These are phyloP conservation scores for Sisymbrium irio DNA, from an alignment of 345 rosid genomes.

Conservation along the genomic window DNA sequence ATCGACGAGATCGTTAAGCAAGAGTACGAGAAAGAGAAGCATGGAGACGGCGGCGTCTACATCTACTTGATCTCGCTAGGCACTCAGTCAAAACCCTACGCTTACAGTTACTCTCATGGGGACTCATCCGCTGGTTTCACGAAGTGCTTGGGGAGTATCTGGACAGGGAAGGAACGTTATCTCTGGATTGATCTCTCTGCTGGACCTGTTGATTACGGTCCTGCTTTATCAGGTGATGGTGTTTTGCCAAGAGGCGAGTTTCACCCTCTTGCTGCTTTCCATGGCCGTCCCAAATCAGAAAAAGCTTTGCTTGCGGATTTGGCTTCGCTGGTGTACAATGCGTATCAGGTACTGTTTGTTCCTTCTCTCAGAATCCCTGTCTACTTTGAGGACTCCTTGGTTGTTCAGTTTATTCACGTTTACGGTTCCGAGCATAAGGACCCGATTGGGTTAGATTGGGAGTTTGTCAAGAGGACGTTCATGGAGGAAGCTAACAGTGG, in stretches of 20 bases:
- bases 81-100: slow-evolving; percentile 55
- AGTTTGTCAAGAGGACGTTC: slow-evolving; percentile 58
- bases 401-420: slow-evolving; percentile 78
- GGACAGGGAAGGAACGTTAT: slow-evolving; percentile 92
- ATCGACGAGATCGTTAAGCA: slow-evolving; percentile 57
- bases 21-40: slow-evolving; percentile 66
- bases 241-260: slow-evolving; percentile 87
- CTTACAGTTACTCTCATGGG: slow-evolving; percentile 65
- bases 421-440: slow-evolving; percentile 57
- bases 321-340: slow-evolving; percentile 80
- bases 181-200: slow-evolving; percentile 90
- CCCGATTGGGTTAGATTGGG: slow-evolving; percentile 69
- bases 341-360: slow-evolving; percentile 88
- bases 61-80: slow-evolving; percentile 72
- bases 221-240: slow-evolving; percentile 91
- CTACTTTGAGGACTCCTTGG: slow-evolving; percentile 68
- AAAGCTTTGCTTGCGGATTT: slow-evolving; percentile 75
- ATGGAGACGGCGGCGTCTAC: slow-evolving; percentile 60
- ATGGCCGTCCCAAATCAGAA: slow-evolving; percentile 82
- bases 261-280: slow-evolving; percentile 82
- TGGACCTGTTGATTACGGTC: slow-evolving; percentile 96
- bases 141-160: slow-evolving; percentile 74
- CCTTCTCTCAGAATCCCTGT: slow-evolving; percentile 93
- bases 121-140: slow-evolving; percentile 83
- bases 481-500: slow-evolving; percentile 62